phyloP scores from a whole-genome alignment of 2,329 filamentous ascomycete species.

The Colletotrichum sp. region DNA sequence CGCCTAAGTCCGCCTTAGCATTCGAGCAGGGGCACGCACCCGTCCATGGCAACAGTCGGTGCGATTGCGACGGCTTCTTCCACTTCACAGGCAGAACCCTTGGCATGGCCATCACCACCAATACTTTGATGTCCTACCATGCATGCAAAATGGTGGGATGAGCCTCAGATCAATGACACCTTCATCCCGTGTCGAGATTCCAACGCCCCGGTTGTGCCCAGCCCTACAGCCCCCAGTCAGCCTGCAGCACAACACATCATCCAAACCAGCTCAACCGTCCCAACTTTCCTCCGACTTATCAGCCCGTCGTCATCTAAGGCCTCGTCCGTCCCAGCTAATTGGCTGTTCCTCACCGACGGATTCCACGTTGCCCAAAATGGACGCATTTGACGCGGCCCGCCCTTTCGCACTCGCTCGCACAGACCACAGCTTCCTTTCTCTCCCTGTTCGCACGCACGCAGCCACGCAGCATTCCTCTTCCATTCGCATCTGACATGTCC shows the following conservation, averaged over 20 bases:
- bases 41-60: neutral
- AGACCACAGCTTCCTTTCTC: neutral
- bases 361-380: neutral
- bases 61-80: neutral
- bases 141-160: neutral
- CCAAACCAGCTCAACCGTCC: neutral
- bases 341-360: too few relatives aligned
- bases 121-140: neutral
- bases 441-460: neutral
- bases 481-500: neutral
- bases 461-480: neutral
- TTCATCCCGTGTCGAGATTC: neutral
- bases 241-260: neutral
- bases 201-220: neutral
- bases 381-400: neutral
- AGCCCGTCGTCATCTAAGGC: neutral
- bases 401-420: constrained; percentile 16
- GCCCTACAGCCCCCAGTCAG: neutral
- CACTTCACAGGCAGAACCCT: neutral
- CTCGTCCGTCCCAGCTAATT: neutral
- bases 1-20: neutral
- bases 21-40: neutral
- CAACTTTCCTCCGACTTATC: neutral
- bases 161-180: neutral
- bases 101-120: neutral